A percentile compares a stretch with the other conserved stretches of the same genome.
These are phyloP conservation scores for Tolypocladium ovalisporum DNA, from an alignment of 2,329 filamentous ascomycete genomes.

Conservation along the genomic window DNA sequence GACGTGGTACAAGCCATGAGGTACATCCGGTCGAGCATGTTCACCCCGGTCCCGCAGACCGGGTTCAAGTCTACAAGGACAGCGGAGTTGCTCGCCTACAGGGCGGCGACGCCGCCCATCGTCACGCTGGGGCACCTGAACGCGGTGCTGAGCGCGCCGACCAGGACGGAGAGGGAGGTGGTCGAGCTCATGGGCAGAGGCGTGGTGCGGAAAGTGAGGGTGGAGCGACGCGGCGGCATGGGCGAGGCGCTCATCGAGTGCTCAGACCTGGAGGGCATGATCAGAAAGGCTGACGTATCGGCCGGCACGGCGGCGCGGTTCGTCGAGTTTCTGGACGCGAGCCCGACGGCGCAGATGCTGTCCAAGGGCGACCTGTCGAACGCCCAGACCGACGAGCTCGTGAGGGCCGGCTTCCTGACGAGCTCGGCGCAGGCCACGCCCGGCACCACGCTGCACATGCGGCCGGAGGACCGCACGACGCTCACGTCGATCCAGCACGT, in stretches of 20 bases:
- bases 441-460: conserved; percentile 28
- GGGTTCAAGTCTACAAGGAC: conserved; percentile 56
- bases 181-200: conserved; percentile 48
- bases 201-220: conserved; percentile 47
- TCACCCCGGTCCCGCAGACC: conserved; percentile 48
- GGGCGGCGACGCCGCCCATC: conserved; percentile 48
- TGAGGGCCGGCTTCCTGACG: conserved; percentile 58
- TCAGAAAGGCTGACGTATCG: conserved; percentile 25
- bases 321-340: conserved; percentile 34
- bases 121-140: conserved; percentile 57
- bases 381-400: conserved; percentile 44
- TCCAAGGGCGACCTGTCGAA: conserved; percentile 22
- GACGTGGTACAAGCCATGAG: conserved; percentile 56
- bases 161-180: conserved; percentile 55
- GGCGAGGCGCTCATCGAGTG: conserved; percentile 56
- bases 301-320: conserved; percentile 39
- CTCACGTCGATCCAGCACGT: conserved; percentile 52
- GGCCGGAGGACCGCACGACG: conserved; percentile 43
- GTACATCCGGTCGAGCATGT: conserved; percentile 51
- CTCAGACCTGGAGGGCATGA: conserved; percentile 40
- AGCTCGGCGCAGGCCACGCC: conserved; percentile 20
- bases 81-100: conserved; percentile 52
- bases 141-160: conserved; percentile 50
- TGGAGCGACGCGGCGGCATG: conserved; percentile 48
- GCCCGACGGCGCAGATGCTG: conserved; percentile 31